A percentile compares a stretch with the other conserved stretches of the same genome.
These are phyloP conservation scores for Candida easanensis DNA, from an alignment of 805 yeast genomes.

Conservation along the genomic window DNA sequence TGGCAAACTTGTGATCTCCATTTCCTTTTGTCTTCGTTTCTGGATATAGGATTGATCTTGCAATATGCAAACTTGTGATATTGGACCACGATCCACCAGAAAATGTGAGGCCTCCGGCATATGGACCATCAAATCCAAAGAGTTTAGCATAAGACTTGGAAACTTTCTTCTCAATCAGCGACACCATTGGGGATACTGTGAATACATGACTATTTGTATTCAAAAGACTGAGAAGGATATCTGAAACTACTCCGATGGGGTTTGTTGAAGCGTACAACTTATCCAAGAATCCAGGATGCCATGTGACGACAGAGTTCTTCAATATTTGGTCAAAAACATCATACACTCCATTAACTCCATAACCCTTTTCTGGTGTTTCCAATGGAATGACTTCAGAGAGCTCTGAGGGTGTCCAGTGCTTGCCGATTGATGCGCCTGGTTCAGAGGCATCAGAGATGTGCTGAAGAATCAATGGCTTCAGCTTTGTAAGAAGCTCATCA, in stretches of 20 bases:
- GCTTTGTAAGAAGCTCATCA: slow-evolving; percentile 47
- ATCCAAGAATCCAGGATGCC: slow-evolving; percentile 86
- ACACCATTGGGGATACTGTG: slow-evolving; percentile 78
- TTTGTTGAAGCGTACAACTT: slow-evolving; percentile 83
- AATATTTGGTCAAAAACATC: slow-evolving; percentile 53
- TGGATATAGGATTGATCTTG: slow-evolving; percentile 63
- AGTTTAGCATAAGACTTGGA: slow-evolving; percentile 64
- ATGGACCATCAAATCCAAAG: slow-evolving; percentile 53
- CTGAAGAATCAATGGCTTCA: slow-evolving; percentile 48
- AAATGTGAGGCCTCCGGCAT: slow-evolving; percentile 80
- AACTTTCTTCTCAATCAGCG: slow-evolving; percentile 69
- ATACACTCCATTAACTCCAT: slow-evolving; percentile 43
- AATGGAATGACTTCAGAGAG: slow-evolving; percentile 37
- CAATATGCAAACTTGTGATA: slow-evolving; percentile 74
- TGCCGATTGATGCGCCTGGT: slow-evolving; percentile 48
- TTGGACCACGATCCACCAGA: slow-evolving; percentile 90
- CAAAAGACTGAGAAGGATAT: slow-evolving; percentile 60
- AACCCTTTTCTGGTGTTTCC: slow-evolving; percentile 36
- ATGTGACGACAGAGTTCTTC: slow-evolving; percentile 71
- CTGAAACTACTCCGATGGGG: slow-evolving; percentile 78
- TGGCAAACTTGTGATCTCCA: slow-evolving; percentile 51
- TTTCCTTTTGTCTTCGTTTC: slow-evolving; percentile 67
- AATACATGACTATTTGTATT: slow-evolving; percentile 86
- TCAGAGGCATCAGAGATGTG: slow-evolving; percentile 52
- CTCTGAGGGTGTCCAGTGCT: slow-evolving; percentile 46